These are phyloP conservation scores for Pichia manshurica DNA, from an alignment of 805 yeast species.

Conservation along the genomic window DNA sequence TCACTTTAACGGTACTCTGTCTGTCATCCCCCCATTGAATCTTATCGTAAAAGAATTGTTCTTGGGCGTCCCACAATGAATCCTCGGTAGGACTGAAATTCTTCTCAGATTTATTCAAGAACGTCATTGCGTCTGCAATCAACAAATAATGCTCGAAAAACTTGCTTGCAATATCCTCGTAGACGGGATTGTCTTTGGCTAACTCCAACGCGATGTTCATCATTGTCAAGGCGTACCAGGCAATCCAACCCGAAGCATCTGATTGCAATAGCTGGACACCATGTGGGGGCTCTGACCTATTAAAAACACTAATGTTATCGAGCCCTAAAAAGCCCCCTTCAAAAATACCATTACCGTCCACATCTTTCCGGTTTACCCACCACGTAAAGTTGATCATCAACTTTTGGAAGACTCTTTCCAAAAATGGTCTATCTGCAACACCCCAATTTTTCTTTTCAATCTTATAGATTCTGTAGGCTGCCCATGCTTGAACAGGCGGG, in stretches of 20 bases:
- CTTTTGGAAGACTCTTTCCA: slow-evolving; percentile 91
- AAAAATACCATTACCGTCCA: slow-evolving; percentile 80
- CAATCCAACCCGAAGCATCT: slow-evolving; percentile 98
- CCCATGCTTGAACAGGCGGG: slow-evolving; percentile 98
- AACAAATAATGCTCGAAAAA: slow-evolving; percentile 88
- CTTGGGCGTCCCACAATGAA: slow-evolving; percentile 85
- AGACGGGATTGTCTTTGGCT: slow-evolving; percentile 77
- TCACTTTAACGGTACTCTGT: slow-evolving; percentile 68
- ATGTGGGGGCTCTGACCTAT: slow-evolving; percentile 91
- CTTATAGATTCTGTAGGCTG: slow-evolving; percentile 80
- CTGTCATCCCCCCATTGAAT: slow-evolving; percentile 71
- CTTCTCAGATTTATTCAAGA: slow-evolving; percentile 36
- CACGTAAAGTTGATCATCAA: slow-evolving; percentile 84
- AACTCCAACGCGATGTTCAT: slow-evolving; percentile 86
- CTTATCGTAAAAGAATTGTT: slow-evolving; percentile 85
- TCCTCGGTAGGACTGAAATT: slow-evolving; percentile 38
- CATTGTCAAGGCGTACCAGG: slow-evolving; percentile 85
- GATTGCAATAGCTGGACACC: slow-evolving; percentile 91
- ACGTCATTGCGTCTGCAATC: slow-evolving; percentile 92
- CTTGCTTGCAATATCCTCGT: slow-evolving; percentile 90
- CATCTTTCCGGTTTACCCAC: slow-evolving; percentile 95
- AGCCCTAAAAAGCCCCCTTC: slow-evolving; percentile 93
- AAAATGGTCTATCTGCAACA: slow-evolving; percentile 70
- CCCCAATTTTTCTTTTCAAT: slow-evolving; percentile 82
- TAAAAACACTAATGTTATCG: slow-evolving; percentile 89